Evolutionary conservation across 2,329 filamentous ascomycete species (phyloP), one percentile per base, ranked within the genome.

Genomic region (Pyrenochaeta sp.): DNA sequence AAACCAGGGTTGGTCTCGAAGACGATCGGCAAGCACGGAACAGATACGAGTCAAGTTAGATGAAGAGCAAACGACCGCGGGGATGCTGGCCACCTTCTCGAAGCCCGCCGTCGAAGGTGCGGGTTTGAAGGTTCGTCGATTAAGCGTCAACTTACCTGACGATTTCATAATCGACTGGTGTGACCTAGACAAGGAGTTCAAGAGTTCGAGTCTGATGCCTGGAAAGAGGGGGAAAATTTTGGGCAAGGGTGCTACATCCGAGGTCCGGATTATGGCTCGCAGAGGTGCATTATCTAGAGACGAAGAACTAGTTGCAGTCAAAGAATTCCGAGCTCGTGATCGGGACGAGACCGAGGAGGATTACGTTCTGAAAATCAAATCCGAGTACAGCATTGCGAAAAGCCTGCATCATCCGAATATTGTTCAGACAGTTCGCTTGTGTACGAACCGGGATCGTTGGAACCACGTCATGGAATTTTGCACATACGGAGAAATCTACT

Each of bases 401-500:
- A 90, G 88, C 54, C 74, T 92, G 48, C 83, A 90, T 60, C 90
- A 96, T 66, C 89, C 90, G 36, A 96, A 96, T 68, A 89, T 96
- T 58, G 88, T 96, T 52, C 83, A 90, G 69, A 92, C 89, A 0
- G 74, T 91, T 41, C 83, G 86, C 20, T 78, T 96, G 5, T 94
- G 90, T 74, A 72, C 81, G 10, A 81, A 91, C 56, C 82, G 85
- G 56, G 84, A 83, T 21, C 84, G 87, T 26, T 95, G 89, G 88
- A 92, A 90, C 67, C 89, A 95, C 67, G 89, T 96, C 42, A 96
- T 96, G 91, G 90, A 96, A 67, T 95, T 89, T 68, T 96, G 91
- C 74, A 80, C 83, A 3, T 84, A 90, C 56, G 90, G 91, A 31
- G 91, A 96, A 63, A 75, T 96, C 5, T 93, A 88, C 68, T 79